Evolutionary conservation across 495 filamentous ascomycete genomes (phyloP).

Genomic region (Pseudoneurospora amorphoporcata): DNA sequence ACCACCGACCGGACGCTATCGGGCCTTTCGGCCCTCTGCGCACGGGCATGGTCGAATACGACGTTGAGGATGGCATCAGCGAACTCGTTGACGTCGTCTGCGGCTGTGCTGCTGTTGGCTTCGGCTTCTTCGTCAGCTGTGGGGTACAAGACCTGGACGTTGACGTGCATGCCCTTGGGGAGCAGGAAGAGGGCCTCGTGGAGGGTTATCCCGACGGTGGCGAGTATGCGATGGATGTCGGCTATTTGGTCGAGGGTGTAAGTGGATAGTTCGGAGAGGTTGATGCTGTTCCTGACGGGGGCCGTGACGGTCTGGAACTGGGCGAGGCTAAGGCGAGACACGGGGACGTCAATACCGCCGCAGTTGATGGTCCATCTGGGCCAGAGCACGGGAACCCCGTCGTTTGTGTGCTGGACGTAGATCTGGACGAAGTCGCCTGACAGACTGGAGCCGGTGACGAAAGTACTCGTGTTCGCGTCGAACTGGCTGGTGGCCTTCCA

Average conservation of each 20-base stretch:
- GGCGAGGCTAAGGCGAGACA: conserved; percentile 60
- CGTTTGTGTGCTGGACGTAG: conserved; percentile 81
- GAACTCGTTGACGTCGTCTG: conserved; percentile 65
- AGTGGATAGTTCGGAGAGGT: conserved; percentile 35
- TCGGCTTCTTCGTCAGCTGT: conserved; percentile 53
- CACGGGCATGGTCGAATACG: conserved; percentile 85
- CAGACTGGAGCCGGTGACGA: conserved; percentile 91
- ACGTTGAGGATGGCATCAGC: conserved; percentile 72
- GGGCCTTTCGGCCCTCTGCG: conserved; percentile 53
- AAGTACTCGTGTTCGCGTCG: conserved; percentile 59
- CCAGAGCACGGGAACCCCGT: conserved; percentile 78
- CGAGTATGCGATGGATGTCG: conserved; percentile 56
- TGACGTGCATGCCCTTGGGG: conserved; percentile 68
- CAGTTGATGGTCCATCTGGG: conserved; percentile 71
- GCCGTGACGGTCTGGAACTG: conserved; percentile 64
- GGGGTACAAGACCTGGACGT: conserved; percentile 80
- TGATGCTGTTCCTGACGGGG: conserved; percentile 31
- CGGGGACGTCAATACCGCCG: conserved; percentile 68
- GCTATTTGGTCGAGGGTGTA: conserved; percentile 47
- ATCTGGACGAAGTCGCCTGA: conserved; percentile 87
- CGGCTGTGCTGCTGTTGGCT: neutral
- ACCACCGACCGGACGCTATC: conserved; percentile 74
- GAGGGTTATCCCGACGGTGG: conserved; percentile 63
- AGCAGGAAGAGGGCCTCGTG: conserved; percentile 62
- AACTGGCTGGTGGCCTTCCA: conserved; percentile 96